These are phyloP conservation scores for Drosera capensis DNA, from an alignment of 148 eudicot genomes.

Conservation along the genomic window DNA sequence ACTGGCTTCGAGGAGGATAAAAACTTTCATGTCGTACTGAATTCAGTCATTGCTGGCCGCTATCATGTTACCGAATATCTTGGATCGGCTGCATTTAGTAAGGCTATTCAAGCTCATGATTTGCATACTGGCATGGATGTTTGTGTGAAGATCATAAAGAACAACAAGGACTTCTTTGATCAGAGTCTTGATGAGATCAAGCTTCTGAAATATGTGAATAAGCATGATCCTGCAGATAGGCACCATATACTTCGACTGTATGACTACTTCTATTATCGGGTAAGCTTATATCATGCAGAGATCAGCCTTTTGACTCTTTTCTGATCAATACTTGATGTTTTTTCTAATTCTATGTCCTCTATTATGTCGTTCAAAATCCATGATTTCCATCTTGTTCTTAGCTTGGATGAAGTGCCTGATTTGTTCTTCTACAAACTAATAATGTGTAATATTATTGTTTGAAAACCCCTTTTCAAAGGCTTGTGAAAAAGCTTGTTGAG, in stretches of 20 bases:
- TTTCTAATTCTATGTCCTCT: no score
- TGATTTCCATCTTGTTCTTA: background rate
- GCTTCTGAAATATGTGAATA: constrained; percentile 88
- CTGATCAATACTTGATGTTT: no score
- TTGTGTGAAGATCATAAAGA: constrained; percentile 92
- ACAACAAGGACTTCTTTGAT: constrained; percentile 96
- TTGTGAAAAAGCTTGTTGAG: background rate
- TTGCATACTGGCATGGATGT: constrained; percentile 98
- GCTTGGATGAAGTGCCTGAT: background rate
- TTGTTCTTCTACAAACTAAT: no score
- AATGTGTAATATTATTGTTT: no score
- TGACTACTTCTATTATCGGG: constrained; percentile 91
- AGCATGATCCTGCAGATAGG: constrained; percentile 92
- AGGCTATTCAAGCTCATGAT: constrained; percentile 99
- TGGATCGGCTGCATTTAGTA: constrained; percentile 98
- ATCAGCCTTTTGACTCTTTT: background rate
- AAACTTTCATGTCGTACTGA: constrained; percentile 77
- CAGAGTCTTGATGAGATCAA: constrained; percentile 99
- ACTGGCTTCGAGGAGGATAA: constrained; percentile 99
- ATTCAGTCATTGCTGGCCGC: constrained; percentile 91
- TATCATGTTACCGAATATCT: constrained; percentile 96
- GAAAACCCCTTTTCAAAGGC: background rate
- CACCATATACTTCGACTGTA: constrained; percentile 83
- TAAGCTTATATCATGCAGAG: constrained; percentile 26
- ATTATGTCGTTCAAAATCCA: no score